These are phyloP conservation scores for Cynanchum wilfordii DNA, from an alignment of 257 asterid genomes.

Conservation along the genomic window DNA sequence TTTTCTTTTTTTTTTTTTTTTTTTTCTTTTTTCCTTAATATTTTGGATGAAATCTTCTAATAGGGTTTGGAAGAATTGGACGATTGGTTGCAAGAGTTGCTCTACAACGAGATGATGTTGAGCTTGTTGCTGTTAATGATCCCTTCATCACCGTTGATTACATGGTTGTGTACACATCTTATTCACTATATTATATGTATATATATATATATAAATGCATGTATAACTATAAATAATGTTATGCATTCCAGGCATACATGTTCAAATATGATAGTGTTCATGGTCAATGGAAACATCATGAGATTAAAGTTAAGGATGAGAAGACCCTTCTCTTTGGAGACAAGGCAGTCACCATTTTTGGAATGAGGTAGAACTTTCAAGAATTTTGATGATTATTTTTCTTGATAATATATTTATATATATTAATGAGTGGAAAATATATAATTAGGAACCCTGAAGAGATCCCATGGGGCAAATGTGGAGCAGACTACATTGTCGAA, in stretches of 20 bases:
- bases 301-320: slow-evolving; percentile 19
- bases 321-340: slow-evolving; percentile 24
- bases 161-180: slow-evolving; percentile 26
- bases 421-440: too few species aligned
- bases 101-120: slow-evolving; percentile 54
- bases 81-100: slow-evolving; percentile 61
- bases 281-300: slow-evolving; percentile 26
- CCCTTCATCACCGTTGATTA: slow-evolving; percentile 56
- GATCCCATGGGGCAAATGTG: slow-evolving; percentile 69
- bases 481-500: slow-evolving; percentile 70
- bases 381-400: neutral
- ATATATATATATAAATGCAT: neutral
- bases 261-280: slow-evolving; percentile 25
- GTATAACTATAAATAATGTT: neutral
- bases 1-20: neutral
- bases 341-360: slow-evolving; percentile 14
- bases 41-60: neutral
- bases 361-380: slow-evolving; percentile 7
- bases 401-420: neutral
- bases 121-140: slow-evolving; percentile 63
- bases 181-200: too few species aligned
- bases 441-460: slow-evolving; percentile 56
- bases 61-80: slow-evolving; percentile 67
- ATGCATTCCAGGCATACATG: slow-evolving; percentile 13
- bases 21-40: too few species aligned